Percentiles rank a stretch among this genome's conserved stretches.
Evolutionary conservation across 345 rosid genomes (phyloP).

Genomic region (Euphorbia tirucalli): DNA sequence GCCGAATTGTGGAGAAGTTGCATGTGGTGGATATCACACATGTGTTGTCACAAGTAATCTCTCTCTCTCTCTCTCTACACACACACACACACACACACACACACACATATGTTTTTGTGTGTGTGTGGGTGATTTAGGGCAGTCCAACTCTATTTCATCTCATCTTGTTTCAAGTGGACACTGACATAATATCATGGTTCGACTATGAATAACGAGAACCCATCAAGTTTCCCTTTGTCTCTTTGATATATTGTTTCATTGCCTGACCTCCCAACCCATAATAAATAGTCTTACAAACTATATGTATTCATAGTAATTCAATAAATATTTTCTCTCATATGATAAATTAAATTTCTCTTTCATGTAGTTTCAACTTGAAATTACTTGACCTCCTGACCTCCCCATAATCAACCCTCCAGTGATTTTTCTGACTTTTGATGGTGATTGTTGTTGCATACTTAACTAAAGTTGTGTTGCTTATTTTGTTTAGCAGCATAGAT

Average conservation of each 20-base stretch:
- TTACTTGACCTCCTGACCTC: too few relatives aligned
- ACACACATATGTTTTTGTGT: too few relatives aligned
- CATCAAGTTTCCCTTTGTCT: background rate
- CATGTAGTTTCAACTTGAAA: background rate
- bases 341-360: background rate
- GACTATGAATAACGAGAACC: background rate
- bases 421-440: background rate
- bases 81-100: too few relatives aligned
- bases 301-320: background rate
- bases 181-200: background rate
- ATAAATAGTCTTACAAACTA: background rate
- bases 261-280: background rate
- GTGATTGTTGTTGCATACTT: background rate
- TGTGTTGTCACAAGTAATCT: conserved; percentile 75
- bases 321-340: background rate
- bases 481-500: background rate
- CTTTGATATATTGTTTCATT: background rate
- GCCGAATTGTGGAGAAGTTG: conserved; percentile 70
- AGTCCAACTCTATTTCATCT: background rate
- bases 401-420: too few relatives aligned
- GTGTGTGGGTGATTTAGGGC: background rate
- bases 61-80: background rate
- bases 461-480: background rate
- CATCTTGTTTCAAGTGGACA: background rate
- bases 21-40: conserved; percentile 94